Base-by-base conservation (phyloP, 768 basidiomycete genomes). In the Guyanaporus albipodus region DNA sequence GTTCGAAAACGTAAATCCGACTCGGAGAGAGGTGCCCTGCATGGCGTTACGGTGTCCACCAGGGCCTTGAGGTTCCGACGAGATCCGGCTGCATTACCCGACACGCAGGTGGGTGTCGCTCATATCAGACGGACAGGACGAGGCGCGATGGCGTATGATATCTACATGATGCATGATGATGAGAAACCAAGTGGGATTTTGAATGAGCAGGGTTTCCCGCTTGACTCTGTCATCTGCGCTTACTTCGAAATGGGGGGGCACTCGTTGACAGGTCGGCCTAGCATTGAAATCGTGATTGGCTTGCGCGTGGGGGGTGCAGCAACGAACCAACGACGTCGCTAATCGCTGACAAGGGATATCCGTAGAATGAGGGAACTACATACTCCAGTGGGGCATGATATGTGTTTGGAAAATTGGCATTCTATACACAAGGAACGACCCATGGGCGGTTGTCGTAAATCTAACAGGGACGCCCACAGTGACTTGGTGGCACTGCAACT, bases 371-470 rank as follows among this genome's bases (percentile, higher is more conserved):
- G 7, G 12, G 15, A 21, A 21, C 17, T 12, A 24, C 5, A 4
- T 42, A 32, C 41, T 42, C 42, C 41, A n/a, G 28, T 27, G 37
- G 4, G 37, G 11, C 29, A 11, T 42, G 47, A 37, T 29, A 33
- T 38, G 29, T 6, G 28, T 48, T 51, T 38, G 54, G 54, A 52
- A 55, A 54, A 55, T 27, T 23, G 19, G 23, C 11, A 21, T 24
- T 8, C 23, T 36, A 37, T 52, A 54, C 54, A 61, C 55, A 12
- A 48, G 40, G 53, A 36, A 26, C 28, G 42, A 43, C 27, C 31
- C 21, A 23, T 33, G 27, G 31, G 34, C 14, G 17, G 27, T n/a
- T n/a, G n/a, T n/a, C n/a, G n/a, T n/a, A n/a, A n/a, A n/a, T n/a
- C n/a, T n/a, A n/a, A n/a, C n/a, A 19, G 24, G 12, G 31, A 23